Evolutionary conservation across 179 eudicot genomes (phyloP), one percentile per base, ranked within the genome.

Genomic region (Camellia oleifera): DNA sequence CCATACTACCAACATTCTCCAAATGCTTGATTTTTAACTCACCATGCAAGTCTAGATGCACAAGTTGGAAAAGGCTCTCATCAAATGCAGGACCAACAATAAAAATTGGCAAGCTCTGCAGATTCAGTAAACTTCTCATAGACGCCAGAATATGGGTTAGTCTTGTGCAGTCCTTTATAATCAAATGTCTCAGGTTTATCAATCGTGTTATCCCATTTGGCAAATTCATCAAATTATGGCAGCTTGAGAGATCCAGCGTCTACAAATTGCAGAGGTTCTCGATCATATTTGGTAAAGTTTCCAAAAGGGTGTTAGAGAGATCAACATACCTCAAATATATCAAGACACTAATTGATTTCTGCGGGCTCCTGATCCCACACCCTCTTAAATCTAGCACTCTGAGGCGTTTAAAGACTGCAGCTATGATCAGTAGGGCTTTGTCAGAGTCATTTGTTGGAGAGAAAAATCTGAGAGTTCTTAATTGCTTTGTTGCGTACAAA

Each of bases 21-120:
- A 80, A 53, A 42, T 64, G 72, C 64, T 53, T 80, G 17, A 80
- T 72, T 5, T 65, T 64, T 13, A 80, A 48, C 60, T 80, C 82
- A 42, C 82, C 82, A 3, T 73, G 82, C 11, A 73, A 78, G 62
- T 80, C 82, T 15, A 80, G 72, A 52, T 63, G 78, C 53, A 64
- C 77, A 4, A 80, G 78, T 23, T 80, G 82, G 68, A 73, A 80
- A 23, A 80, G 63, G 77, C 78, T 73, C 46, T 65, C 77, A 32
- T 73, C 82, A 18, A 73, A 65, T 17, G 42, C 50, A 4, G 12
- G 44, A 1, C 77, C 82, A 8, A 80, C 78, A 50, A 80, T 73
- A 42, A 50, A 80, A 53, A 80, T 23, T 10, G 82, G 32, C 23
- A 80, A 48, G 17, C 78, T 80, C 14, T 80, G 82, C 26, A 80